Evolutionary conservation across 1,284 basidiomycete genomes (phyloP), one percentile per base, ranked within the genome.

Genomic region (Naganishia sp.): DNA sequence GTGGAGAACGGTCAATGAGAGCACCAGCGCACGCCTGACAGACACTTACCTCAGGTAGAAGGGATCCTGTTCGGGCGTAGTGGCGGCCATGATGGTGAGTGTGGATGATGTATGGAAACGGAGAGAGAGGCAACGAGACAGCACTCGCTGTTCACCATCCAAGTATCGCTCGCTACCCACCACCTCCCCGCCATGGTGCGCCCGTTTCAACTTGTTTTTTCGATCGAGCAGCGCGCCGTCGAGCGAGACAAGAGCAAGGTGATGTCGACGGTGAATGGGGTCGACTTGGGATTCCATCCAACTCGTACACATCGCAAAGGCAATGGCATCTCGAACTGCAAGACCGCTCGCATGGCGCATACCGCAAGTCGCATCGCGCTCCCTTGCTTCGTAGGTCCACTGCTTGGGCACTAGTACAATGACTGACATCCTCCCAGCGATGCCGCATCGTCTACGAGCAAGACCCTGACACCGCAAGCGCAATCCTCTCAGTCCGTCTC

Each of bases 1-100:
- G 71, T 44, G 16, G 36, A 42, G 57, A n/a, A 7, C 52, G 28
- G 44, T 31, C 55, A 52, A 65, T 53, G 25, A 65, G 71, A 63
- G 73, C 67, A 50, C 46, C 42, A 39, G 6, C 3, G 11, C 53
- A 6, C 13, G n/a, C 2, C 7, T 23, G 15, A 15, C 6, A 15
- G 25, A 15, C 13, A 36, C 54, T 13, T 79, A 90, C 90, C 91
- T 85, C 70, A 93, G 84, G 81, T 94, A 94, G 81, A 93, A 90
- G 16, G 88, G 88, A 75, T 90, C 88, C 73, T 84, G 75, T 67
- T 79, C 77, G 59, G 63, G 61, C 48, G 67, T 67, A 65, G 67
- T 71, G 59, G 16, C 48, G 36, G 23, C 54, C 42, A 33, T 57
- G 46, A 10, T 11, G 48, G 33, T 61, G 48, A 2, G 4, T 10